Conservation (phyloP, 1,284 basidiomycete genomes). For the Polyporus tsugae region DNA sequence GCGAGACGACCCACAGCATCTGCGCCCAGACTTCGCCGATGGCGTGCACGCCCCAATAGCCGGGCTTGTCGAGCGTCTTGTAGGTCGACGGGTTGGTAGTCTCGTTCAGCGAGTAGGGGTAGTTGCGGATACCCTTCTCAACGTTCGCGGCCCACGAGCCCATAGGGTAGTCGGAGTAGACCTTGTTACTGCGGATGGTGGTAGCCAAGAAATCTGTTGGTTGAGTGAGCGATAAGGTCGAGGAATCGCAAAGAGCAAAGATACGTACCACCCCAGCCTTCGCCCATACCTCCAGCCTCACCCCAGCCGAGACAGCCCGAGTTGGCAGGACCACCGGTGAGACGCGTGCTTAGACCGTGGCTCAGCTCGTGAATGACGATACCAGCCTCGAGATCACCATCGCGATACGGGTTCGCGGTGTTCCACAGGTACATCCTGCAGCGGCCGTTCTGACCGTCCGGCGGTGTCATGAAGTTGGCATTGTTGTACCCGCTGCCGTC, state of each 20-base stretch:
- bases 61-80: conserved; percentile 94
- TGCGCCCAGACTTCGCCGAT: conserved; percentile 97
- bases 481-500: conserved; percentile 95
- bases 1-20: conserved; percentile 87
- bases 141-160: conserved; percentile 93
- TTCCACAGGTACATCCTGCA: conserved; percentile 99
- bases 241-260: not conserved
- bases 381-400: conserved; percentile 94
- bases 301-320: conserved; percentile 96
- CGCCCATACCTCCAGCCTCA: conserved; percentile 96
- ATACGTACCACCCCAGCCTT: conserved; percentile 83
- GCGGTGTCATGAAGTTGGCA: conserved; percentile 86
- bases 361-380: conserved; percentile 92
- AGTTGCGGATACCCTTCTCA: conserved; percentile 86
- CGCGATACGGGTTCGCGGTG: conserved; percentile 87
- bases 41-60: conserved; percentile 92
- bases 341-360: conserved; percentile 92
- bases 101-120: conserved; percentile 79
- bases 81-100: conserved; percentile 91
- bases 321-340: conserved; percentile 94
- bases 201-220: conserved; percentile 82
- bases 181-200: conserved; percentile 77
- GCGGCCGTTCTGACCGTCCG: conserved; percentile 79
- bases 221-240: conserved; percentile 20
- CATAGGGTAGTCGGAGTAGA: conserved; percentile 87